A percentile compares a stretch with the other conserved stretches of the same genome.
These are phyloP conservation scores for Blastobotrys serpentis DNA, from an alignment of 1,139 yeast species.

Conservation along the genomic window DNA sequence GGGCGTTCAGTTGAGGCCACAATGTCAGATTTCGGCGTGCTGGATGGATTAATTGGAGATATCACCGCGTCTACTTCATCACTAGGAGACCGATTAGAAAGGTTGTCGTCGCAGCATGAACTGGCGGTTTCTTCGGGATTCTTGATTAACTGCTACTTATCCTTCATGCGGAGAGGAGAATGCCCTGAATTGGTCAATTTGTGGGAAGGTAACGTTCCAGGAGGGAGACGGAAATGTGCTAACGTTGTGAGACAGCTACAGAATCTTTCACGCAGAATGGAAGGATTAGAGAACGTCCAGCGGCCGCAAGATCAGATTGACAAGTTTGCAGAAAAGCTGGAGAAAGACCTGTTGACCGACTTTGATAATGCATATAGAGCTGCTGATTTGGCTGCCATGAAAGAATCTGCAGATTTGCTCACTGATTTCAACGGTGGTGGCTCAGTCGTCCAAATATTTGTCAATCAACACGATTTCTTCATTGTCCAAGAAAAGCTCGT, in stretches of 20 bases:
- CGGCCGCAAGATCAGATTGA: constrained; percentile 56
- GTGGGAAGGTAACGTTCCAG: constrained; percentile 45
- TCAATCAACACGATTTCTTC: constrained; percentile 75
- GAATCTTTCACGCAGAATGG: constrained; percentile 56
- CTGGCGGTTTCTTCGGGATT: constrained; percentile 72
- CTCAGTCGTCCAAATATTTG: constrained; percentile 78
- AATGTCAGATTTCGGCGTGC: constrained; percentile 50
- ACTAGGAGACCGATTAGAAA: constrained; percentile 68
- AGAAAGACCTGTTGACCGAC: constrained; percentile 48
- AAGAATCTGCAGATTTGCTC: constrained; percentile 74
- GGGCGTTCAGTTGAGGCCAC: constrained; percentile 48
- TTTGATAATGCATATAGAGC: constrained; percentile 46
- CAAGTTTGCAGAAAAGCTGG: constrained; percentile 74
- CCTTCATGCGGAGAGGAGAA: constrained; percentile 60
- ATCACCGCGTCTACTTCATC: constrained; percentile 63
- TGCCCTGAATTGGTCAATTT: constrained; percentile 52
- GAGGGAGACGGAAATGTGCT: constrained; percentile 61
- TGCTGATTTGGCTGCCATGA: constrained; percentile 69
- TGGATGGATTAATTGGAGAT: constrained; percentile 56
- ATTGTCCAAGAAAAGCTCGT: constrained; percentile 49
- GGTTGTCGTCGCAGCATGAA: constrained; percentile 74
- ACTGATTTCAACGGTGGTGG: constrained; percentile 83
- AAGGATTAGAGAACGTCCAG: constrained; percentile 18
- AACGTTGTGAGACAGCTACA: constrained; percentile 65
- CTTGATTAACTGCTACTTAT: constrained; percentile 73